Evolutionary conservation across 371 early-diverging fungal genomes (phyloP).

Genomic region (Mucor plumbeus): DNA sequence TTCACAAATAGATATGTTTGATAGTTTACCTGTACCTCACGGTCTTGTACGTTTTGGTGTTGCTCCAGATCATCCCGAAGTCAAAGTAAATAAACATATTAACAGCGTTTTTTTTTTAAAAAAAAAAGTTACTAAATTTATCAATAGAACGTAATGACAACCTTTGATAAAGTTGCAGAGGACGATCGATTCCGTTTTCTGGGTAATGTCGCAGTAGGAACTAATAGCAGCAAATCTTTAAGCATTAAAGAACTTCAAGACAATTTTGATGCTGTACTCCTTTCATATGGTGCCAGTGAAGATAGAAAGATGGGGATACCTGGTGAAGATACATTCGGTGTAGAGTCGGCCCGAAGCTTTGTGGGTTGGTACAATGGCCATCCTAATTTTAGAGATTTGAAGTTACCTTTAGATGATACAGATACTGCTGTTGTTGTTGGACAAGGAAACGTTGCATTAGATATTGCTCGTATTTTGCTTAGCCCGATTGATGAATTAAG

Average conservation of each 20-base stretch:
- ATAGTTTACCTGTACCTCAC: constrained; percentile 85
- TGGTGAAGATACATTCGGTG: constrained; percentile 65
- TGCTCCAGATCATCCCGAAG: constrained; percentile 99
- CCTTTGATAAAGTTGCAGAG: constrained; percentile 80
- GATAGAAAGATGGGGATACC: constrained; percentile 78
- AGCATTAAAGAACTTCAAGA: constrained; percentile 61
- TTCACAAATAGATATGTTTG: constrained; percentile 84
- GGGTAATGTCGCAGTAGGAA: constrained; percentile 79
- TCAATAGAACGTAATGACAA: constrained; percentile 77
- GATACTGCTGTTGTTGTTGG: constrained; percentile 90
- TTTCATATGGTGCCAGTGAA: constrained; percentile 88
- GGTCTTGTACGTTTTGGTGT: constrained; percentile 97
- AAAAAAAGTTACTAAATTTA: background rate
- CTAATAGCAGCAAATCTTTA: constrained; percentile 32
- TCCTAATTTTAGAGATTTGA: constrained; percentile 67
- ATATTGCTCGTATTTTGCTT: constrained; percentile 91
- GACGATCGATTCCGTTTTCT: constrained; percentile 77
- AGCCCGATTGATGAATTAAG: constrained; percentile 74
- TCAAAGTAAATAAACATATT: constrained; percentile 69
- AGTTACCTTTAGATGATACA: constrained; percentile 63
- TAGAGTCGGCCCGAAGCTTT: constrained; percentile 84
- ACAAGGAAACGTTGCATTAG: constrained; percentile 96
- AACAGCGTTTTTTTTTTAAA: too few relatives aligned
- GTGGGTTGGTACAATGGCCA: constrained; percentile 96
- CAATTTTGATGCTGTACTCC: constrained; percentile 80